Conservation (phyloP, 2,329 filamentous ascomycete genomes). For the Calonectria fujianensis region DNA sequence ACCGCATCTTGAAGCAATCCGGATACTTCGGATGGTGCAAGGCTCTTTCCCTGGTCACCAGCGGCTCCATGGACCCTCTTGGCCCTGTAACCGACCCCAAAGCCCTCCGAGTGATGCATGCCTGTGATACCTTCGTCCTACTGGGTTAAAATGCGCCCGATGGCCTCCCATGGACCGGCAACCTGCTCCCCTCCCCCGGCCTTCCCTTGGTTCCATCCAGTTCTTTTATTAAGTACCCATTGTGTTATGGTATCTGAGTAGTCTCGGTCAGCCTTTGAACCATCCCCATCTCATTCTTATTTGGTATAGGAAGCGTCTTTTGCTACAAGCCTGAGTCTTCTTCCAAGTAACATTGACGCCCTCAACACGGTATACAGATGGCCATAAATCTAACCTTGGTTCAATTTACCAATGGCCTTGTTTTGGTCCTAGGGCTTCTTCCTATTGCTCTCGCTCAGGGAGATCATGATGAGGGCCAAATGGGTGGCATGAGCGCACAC, state of each 20-base stretch:
- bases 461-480: constrained; percentile 41
- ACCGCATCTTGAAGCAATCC: constrained; percentile 53
- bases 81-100: background rate
- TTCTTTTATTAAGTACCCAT: background rate
- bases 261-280: constrained; percentile 1
- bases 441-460: constrained; percentile 51
- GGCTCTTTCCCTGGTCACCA: constrained; percentile 20
- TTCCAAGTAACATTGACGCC: background rate
- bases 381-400: constrained; percentile 20
- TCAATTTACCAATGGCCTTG: constrained; percentile 21
- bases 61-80: constrained; percentile 20
- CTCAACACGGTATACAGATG: constrained; percentile 9
- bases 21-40: constrained; percentile 52
- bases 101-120: background rate
- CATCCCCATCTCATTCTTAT: background rate
- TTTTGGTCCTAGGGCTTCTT: constrained; percentile 39
- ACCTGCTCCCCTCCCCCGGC: background rate
- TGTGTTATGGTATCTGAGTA: constrained; percentile 1
- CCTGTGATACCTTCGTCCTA: constrained; percentile 28
- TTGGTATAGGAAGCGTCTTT: background rate
- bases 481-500: constrained; percentile 34
- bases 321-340: background rate
- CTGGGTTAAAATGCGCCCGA: constrained; percentile 22
- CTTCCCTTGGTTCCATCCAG: background rate
- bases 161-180: background rate